phyloP scores from a whole-genome alignment of 495 filamentous ascomycete genomes.

The Aspergillus mulundensis region DNA sequence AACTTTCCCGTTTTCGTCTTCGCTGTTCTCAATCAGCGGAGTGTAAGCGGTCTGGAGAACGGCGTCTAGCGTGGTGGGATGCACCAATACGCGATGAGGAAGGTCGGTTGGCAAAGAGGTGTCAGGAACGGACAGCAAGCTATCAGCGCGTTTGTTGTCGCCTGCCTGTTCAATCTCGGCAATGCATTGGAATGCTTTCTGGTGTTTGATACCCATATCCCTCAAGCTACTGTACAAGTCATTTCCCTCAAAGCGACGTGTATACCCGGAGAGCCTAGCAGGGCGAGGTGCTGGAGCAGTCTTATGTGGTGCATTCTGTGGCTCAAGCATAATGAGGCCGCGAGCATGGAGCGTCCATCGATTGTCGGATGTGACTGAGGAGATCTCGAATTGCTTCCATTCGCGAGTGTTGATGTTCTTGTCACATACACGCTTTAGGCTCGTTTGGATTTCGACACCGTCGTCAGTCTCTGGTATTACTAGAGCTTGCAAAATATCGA shows the following conservation, averaged over 20 bases:
- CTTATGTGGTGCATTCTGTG: background rate
- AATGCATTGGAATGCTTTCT: background rate
- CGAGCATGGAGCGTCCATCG: background rate
- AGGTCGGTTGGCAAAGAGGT: background rate
- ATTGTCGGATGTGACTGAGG: background rate
- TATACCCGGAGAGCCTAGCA: background rate
- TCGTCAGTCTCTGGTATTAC: slow-evolving; percentile 5
- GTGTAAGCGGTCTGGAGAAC: background rate
- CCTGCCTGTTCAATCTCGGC: background rate
- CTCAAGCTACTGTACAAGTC: background rate
- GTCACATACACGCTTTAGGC: background rate
- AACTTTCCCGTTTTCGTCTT: background rate
- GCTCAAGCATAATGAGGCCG: background rate
- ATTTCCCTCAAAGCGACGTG: background rate
- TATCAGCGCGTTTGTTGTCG: background rate
- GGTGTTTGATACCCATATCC: background rate
- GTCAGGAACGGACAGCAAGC: background rate
- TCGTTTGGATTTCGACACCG: background rate
- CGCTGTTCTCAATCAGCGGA: background rate
- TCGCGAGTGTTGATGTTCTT: background rate
- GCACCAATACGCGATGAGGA: background rate
- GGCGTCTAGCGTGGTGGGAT: background rate
- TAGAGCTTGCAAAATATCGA: slow-evolving; percentile 33
- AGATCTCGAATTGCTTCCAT: background rate
- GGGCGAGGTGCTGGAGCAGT: background rate